Conservation (phyloP, 1,139 yeast species). For the Pichia inconspicua region DNA sequence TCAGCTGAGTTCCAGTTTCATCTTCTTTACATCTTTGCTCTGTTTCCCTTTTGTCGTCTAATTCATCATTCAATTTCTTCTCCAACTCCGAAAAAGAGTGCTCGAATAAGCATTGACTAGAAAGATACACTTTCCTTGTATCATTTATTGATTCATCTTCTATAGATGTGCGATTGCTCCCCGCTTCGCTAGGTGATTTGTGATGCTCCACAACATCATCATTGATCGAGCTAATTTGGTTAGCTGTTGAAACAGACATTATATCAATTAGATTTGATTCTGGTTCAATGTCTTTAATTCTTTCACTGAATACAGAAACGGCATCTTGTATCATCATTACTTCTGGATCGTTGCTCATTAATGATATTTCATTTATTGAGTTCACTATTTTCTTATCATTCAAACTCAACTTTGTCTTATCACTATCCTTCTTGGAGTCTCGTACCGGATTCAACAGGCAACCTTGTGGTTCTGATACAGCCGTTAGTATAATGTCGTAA, state of each 20-base stretch:
- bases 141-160: no score
- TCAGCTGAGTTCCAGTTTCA: not conserved
- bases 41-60: not conserved
- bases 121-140: no score
- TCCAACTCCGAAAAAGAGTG: not conserved
- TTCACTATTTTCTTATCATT: not conserved
- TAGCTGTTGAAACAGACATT: not conserved
- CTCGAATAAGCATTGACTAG: not conserved
- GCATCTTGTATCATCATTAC: not conserved
- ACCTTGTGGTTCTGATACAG: conserved; percentile 1
- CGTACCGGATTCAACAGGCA: conserved; percentile 1
- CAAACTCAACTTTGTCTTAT: not conserved
- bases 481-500: conserved; percentile 3
- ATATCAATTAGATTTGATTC: not conserved
- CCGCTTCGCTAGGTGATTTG: not conserved
- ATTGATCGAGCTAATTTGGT: no score
- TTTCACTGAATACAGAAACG: not conserved
- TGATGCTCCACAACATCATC: not conserved
- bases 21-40: not conserved
- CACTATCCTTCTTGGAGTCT: not conserved
- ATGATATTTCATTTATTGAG: not conserved
- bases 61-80: not conserved
- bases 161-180: not conserved
- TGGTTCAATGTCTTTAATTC: not conserved
- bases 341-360: not conserved